Percentiles rank a stretch among this genome's conserved stretches.
Evolutionary conservation across 768 basidiomycete species (phyloP).

Genomic region (Amanita polypyramis): DNA sequence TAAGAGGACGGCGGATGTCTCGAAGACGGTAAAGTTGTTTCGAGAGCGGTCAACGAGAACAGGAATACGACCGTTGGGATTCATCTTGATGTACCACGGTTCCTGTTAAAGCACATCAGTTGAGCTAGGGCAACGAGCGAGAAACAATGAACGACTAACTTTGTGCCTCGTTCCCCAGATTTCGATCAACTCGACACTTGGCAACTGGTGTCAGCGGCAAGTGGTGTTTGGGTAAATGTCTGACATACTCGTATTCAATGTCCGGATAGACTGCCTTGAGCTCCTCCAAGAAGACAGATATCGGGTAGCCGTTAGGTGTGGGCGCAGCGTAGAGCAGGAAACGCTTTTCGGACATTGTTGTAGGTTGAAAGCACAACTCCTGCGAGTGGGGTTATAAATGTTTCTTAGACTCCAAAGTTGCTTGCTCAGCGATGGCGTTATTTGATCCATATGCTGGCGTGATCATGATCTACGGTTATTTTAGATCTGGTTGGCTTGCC

Average conservation of each 20-base stretch:
- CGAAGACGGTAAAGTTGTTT: conserved; percentile 59
- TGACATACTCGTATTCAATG: conserved; percentile 12
- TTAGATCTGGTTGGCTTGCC: too few relatives aligned
- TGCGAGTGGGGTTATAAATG: too few relatives aligned
- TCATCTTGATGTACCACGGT: conserved; percentile 66
- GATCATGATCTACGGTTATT: too few relatives aligned
- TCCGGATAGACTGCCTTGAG: conserved; percentile 36
- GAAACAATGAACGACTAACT: neutral
- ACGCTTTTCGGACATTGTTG: conserved; percentile 14
- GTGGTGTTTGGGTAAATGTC: neutral
- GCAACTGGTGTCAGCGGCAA: neutral
- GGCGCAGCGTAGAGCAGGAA: conserved; percentile 29
- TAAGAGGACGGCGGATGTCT: conserved; percentile 71
- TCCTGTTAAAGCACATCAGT: conserved; percentile 22
- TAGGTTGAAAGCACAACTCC: too few relatives aligned
- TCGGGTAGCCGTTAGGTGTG: conserved; percentile 41
- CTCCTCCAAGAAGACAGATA: conserved; percentile 44
- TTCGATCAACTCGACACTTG: conserved; percentile 15
- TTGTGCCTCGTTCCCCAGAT: conserved; percentile 35
- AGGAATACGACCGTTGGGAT: conserved; percentile 69
- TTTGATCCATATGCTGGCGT: too few relatives aligned
- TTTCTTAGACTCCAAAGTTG: too few relatives aligned
- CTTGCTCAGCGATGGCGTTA: too few relatives aligned
- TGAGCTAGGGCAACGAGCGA: neutral
- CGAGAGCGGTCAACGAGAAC: conserved; percentile 52